Conservation (phyloP, 1,139 yeast genomes). For the Kodamaea sp. region DNA sequence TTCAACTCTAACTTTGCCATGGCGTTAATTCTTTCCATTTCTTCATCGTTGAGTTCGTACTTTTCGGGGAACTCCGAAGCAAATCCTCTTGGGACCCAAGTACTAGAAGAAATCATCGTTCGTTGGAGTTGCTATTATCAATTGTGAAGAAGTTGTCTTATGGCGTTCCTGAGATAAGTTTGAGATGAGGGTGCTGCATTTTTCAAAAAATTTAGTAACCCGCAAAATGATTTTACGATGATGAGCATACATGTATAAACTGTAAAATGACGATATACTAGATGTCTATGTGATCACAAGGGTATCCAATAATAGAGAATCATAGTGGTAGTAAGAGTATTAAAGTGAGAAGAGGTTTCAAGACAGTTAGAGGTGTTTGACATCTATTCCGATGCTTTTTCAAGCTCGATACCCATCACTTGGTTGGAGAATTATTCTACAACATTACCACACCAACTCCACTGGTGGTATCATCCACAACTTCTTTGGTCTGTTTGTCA, state of each 20-base stretch:
- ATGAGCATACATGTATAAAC: not conserved
- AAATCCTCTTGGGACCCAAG: conserved; percentile 96
- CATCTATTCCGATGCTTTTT: too few species aligned
- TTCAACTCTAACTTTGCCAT: conserved; percentile 81
- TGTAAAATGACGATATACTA: too few species aligned
- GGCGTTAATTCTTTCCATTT: conserved; percentile 84
- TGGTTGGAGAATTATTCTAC: too few species aligned
- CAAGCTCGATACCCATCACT: too few species aligned
- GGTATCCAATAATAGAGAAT: too few species aligned
- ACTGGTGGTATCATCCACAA: conserved; percentile 58
- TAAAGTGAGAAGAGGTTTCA: too few species aligned
- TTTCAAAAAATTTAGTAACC: conserved; percentile 7
- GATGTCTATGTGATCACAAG: too few species aligned
- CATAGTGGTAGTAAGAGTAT: too few species aligned
- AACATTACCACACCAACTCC: conserved; percentile 90
- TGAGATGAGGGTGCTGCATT: conserved; percentile 2
- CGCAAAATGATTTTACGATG: not conserved
- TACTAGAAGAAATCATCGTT: conserved; percentile 82
- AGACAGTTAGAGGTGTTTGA: too few species aligned
- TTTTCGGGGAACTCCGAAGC: conserved; percentile 92
- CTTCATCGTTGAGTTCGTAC: conserved; percentile 87
- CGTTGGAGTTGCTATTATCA: not conserved
- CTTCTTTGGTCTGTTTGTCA: conserved; percentile 51
- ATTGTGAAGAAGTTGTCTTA: not conserved
- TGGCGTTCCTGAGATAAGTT: conserved; percentile 3